Evolutionary conservation across 257 asterid species (phyloP).

Genomic region (Primulina tabacum): DNA sequence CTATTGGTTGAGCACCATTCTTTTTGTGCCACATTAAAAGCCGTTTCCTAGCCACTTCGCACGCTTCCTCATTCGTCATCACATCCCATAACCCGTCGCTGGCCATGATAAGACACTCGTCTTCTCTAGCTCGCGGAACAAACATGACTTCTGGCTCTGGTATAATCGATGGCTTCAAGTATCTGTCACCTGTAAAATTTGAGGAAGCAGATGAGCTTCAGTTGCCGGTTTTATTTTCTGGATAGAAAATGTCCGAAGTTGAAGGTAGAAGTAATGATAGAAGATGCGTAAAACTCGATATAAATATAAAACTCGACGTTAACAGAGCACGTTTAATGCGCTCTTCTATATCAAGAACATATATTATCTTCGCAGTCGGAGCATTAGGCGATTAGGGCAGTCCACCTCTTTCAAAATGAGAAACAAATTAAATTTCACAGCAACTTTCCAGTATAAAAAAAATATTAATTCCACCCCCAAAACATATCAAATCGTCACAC

Average conservation of each 20-base stretch:
- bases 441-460: too few species aligned
- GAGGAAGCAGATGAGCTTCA: neutral
- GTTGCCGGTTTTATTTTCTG: neutral
- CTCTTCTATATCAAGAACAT: neutral
- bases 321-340: neutral
- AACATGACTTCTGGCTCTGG: conserved; percentile 77
- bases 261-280: neutral
- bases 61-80: conserved; percentile 64
- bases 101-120: conserved; percentile 71
- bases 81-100: conserved; percentile 91
- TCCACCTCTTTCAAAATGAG: neutral
- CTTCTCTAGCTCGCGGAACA: conserved; percentile 68
- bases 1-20: conserved; percentile 44
- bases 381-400: neutral
- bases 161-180: conserved; percentile 79
- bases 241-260: neutral
- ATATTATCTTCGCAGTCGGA: neutral
- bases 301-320: neutral
- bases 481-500: too few species aligned
- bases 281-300: too few species aligned
- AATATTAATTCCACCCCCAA: neutral
- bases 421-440: neutral
- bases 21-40: conserved; percentile 77
- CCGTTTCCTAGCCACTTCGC: conserved; percentile 62
- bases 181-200: conserved; percentile 59